Evolutionary conservation across 768 basidiomycete species (phyloP), one percentile per base, ranked within the genome.

Genomic region (Tylopilus rubrobrunneus): DNA sequence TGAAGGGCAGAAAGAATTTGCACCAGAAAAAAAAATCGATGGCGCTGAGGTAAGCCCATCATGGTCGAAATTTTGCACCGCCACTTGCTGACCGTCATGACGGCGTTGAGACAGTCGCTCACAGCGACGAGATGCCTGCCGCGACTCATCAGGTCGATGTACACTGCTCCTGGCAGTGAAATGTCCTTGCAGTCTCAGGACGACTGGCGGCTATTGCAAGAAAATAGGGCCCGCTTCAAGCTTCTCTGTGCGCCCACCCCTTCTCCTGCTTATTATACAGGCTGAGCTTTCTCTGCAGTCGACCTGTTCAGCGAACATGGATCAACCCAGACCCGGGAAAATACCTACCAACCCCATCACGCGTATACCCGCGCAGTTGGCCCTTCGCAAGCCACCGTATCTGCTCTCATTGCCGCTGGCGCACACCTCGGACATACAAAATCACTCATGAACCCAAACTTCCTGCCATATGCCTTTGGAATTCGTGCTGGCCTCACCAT

Each of bases 391-490:
- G 75, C 86, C 49, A 92, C 96, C 3, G 76, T 93, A 46, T 96
- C 95, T 2, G 87, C 94, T 45, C 84, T 99, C 56, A 75, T 98
- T 41, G 95, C 97, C 1, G 79, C 94, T 14, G 93, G 93, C 25
- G 95, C 97, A 15, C 95, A 98, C 67, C 83, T 98, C 43, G 97
- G 97, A 7, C 95, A 98, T 67, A 81, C 89, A 33, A 79, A 81
- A 37, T 78, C 85, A 5, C 82, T 92, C 60, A 86, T 95, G 78
- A 90, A 93, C 69, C 86, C 92, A 28, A 89, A 91, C 68, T 94
- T 93, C 62, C 76, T 87, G 62, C 90, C 95, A 29, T 96, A 94
- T 69, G 86, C 95, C 34, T 98, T 97, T 67, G 97, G 95, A 56
- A 83, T 83, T 15, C 90, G 97, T 51, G 82, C 92, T 42, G 91